Base-by-base conservation (phyloP, 1,284 basidiomycete genomes). In the Fomitopsis betulina region DNA sequence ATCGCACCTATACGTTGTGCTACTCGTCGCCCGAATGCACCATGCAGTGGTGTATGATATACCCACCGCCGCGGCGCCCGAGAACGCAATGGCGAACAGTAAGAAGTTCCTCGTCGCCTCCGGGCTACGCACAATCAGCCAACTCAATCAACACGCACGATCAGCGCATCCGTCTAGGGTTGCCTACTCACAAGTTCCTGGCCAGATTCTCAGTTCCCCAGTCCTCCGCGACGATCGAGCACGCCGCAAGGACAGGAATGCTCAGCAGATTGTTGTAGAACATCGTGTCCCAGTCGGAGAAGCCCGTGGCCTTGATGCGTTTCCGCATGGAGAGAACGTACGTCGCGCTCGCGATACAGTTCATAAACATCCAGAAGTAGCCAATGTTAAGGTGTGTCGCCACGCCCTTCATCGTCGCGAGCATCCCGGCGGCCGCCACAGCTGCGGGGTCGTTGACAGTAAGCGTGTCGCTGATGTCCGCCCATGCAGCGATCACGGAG, bases 211-310 rank as follows among this genome's bases (percentile, higher is more conserved):
- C 87, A 6, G 78, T 75, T 53, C 89, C 86, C 97, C 97, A 99
- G 71, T 98, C 87, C 75, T 99, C 97, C 40, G 91, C 77, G 55
- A 96, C 65, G 62, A 99, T 69, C 15, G 95, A 97, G 70, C 91
- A 93, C 59, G 95, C 65, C 40, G 85, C 79, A 43, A 99, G 79
- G 38, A 98, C 86, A 43, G 97, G 95, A 66, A 99, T 94, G 37
- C 94, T 97, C 53, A 99, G 80, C 54, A 98, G 74, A 75, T 99
- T 99, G 80, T 98, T 98, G 80, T 98, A 99, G 77, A 95, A 98
- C 96, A 99, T 98, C 27, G 96, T 92, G 71, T 99, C 97, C 96
- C 95, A 98, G 72, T 99, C 96, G 61, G 95, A 96, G 79, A 99
- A 99, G 40, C 94, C 94, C n/a, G 94, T 98, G 43, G 83, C 73